These are phyloP conservation scores for Epithemia pelagica DNA, from an alignment of 108 stramenopile species.

Conservation along the genomic window DNA sequence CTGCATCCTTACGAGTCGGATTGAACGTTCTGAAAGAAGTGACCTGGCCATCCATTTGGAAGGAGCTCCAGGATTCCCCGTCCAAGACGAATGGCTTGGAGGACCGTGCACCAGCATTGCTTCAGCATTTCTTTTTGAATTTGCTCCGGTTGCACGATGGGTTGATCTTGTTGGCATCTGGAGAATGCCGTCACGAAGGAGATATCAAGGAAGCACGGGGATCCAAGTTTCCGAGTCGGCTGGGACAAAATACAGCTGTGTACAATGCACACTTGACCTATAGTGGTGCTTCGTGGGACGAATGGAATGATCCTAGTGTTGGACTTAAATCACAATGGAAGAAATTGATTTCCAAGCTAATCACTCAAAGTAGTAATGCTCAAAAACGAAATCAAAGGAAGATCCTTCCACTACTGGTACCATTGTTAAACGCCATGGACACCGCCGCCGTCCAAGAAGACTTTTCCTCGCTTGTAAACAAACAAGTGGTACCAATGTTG, in stretches of 20 bases:
- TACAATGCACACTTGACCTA: constrained; percentile 41
- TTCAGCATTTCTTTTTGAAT: constrained; percentile 28
- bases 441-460: not conserved
- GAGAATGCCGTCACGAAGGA: constrained; percentile 64
- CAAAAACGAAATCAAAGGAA: not conserved
- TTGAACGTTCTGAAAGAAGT: not conserved
- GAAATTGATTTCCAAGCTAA: not conserved
- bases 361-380: not conserved
- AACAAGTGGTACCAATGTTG: not conserved
- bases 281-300: constrained; percentile 71
- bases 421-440: not conserved
- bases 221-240: constrained; percentile 24
- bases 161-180: constrained; percentile 60
- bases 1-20: not conserved
- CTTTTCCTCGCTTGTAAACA: not conserved
- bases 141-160: constrained; percentile 68
- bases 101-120: too few relatives aligned
- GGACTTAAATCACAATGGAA: constrained; percentile 32
- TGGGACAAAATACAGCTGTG: constrained; percentile 37
- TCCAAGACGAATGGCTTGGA: too few relatives aligned
- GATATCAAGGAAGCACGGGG: constrained; percentile 31
- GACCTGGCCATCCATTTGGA: not conserved
- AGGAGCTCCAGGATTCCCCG: too few relatives aligned
- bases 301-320: constrained; percentile 57
- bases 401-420: not conserved